Conservation (phyloP, 2,329 filamentous ascomycete genomes). For the Pseudogymnoascus sp. region DNA sequence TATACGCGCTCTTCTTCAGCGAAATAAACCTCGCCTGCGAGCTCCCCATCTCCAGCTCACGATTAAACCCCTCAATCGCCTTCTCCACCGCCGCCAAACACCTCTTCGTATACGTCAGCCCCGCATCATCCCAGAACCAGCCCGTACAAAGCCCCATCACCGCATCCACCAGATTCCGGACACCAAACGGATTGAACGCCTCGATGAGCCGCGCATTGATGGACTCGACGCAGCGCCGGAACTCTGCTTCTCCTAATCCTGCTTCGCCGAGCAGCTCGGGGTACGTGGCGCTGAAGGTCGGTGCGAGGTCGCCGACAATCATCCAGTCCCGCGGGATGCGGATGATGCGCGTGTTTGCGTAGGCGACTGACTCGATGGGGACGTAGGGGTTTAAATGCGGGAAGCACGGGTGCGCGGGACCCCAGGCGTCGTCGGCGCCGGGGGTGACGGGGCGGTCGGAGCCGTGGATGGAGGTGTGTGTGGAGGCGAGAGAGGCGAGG, state of each 20-base stretch:
- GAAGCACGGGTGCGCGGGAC: slow-evolving; percentile 86
- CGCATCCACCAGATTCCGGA: slow-evolving; percentile 72
- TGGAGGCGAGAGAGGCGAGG: slow-evolving; percentile 27
- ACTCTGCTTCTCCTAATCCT: slow-evolving; percentile 76
- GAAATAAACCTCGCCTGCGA: slow-evolving; percentile 61
- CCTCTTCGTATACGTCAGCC: slow-evolving; percentile 67
- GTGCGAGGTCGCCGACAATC: slow-evolving; percentile 77
- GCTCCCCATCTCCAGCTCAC: slow-evolving; percentile 53
- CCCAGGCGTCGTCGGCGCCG: slow-evolving; percentile 72
- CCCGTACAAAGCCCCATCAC: slow-evolving; percentile 75
- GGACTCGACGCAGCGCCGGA: slow-evolving; percentile 71
- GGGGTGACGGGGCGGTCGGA: slow-evolving; percentile 41
- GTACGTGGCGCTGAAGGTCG: slow-evolving; percentile 90
- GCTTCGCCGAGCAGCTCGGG: slow-evolving; percentile 88
- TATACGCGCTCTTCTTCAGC: slow-evolving; percentile 75
- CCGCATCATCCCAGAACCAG: slow-evolving; percentile 91
- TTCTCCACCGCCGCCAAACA: slow-evolving; percentile 62
- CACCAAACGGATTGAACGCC: slow-evolving; percentile 72
- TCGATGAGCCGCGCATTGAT: slow-evolving; percentile 70
- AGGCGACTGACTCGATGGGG: slow-evolving; percentile 65
- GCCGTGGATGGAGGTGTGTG: slow-evolving; percentile 28
- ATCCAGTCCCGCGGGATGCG: slow-evolving; percentile 90
- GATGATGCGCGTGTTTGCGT: slow-evolving; percentile 76
- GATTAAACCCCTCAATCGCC: slow-evolving; percentile 86
- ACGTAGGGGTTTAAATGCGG: slow-evolving; percentile 92